Conservation (phyloP, 2,329 filamentous ascomycete species). For the Pseudopyrenochaeta lycopersici region DNA sequence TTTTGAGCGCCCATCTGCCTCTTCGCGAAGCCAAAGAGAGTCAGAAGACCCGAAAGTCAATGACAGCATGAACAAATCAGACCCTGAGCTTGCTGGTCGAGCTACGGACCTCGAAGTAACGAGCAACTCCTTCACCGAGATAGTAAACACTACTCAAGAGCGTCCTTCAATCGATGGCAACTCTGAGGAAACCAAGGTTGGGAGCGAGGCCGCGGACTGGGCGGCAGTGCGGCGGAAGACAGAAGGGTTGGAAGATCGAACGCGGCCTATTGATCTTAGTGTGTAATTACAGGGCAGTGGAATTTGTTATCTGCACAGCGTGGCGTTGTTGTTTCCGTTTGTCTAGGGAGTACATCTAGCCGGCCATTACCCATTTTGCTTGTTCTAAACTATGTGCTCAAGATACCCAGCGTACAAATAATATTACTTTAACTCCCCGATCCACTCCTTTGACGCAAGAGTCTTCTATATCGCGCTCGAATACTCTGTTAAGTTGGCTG, state of each 20-base stretch:
- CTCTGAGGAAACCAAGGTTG: slow-evolving; percentile 18
- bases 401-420: too few relatives aligned
- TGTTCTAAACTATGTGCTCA: too few relatives aligned
- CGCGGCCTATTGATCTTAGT: background rate
- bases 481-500: too few relatives aligned
- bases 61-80: slow-evolving; percentile 8
- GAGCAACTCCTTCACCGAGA: background rate
- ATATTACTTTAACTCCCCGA: too few relatives aligned
- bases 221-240: slow-evolving; percentile 2
- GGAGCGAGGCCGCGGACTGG: slow-evolving; percentile 7
- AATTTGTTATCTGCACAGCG: too few relatives aligned
- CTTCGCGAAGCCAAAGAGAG: slow-evolving; percentile 6
- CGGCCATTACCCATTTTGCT: too few relatives aligned
- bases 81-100: slow-evolving; percentile 5
- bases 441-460: too few relatives aligned
- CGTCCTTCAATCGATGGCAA: slow-evolving; percentile 14
- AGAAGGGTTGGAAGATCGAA: background rate
- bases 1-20: slow-evolving; percentile 2
- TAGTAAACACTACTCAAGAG: background rate
- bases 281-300: background rate
- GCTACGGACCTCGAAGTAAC: background rate
- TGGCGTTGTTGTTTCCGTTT: too few relatives aligned
- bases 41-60: slow-evolving; percentile 2
- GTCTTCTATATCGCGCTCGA: too few relatives aligned
- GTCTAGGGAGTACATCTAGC: too few relatives aligned